Conservation (phyloP, 1,139 yeast genomes). For the Tardiomyces depauwii region DNA sequence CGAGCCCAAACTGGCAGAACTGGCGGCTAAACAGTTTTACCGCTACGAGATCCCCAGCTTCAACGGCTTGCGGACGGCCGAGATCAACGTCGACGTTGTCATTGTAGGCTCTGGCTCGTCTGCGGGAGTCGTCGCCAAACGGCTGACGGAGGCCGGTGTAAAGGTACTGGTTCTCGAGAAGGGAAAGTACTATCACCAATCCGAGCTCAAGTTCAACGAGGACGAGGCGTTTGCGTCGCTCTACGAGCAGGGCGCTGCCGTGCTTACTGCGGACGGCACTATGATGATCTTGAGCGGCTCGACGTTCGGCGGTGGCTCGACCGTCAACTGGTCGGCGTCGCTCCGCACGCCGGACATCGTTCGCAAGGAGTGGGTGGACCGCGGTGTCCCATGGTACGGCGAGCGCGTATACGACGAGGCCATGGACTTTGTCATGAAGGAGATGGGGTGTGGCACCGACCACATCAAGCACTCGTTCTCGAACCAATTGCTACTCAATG, state of each 20-base stretch:
- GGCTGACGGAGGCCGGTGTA: slow-evolving; percentile 36
- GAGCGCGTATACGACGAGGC: slow-evolving; percentile 36
- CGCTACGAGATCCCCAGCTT: slow-evolving; percentile 9
- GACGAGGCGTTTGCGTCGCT: slow-evolving; percentile 28
- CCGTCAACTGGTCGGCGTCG: slow-evolving; percentile 55
- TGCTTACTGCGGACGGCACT: slow-evolving; percentile 29
- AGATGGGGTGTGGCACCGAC: slow-evolving; percentile 40
- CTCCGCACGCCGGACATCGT: slow-evolving; percentile 43
- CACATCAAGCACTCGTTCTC: slow-evolving; percentile 36
- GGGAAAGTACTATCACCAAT: slow-evolving; percentile 35
- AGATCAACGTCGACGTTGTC: slow-evolving; percentile 29
- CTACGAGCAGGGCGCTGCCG: slow-evolving; percentile 34
- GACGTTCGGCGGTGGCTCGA: slow-evolving; percentile 51
- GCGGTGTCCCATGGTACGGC: slow-evolving; percentile 41
- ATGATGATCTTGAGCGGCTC: slow-evolving; percentile 40
- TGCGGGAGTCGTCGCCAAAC: slow-evolving; percentile 46
- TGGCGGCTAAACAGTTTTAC: slow-evolving; percentile 3
- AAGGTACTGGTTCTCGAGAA: slow-evolving; percentile 42
- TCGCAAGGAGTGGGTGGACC: slow-evolving; percentile 43
- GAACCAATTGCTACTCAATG: slow-evolving; percentile 37
- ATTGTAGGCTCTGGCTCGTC: slow-evolving; percentile 51
- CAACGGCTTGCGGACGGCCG: slow-evolving; percentile 10
- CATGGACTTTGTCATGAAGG: slow-evolving; percentile 37
- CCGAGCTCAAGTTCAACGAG: slow-evolving; percentile 33
- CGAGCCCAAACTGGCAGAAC: slow-evolving; percentile 9